Evolutionary conservation across 1,284 basidiomycete species (phyloP), one percentile per base, ranked within the genome.

Genomic region (Cryptococcus deneoformans): DNA sequence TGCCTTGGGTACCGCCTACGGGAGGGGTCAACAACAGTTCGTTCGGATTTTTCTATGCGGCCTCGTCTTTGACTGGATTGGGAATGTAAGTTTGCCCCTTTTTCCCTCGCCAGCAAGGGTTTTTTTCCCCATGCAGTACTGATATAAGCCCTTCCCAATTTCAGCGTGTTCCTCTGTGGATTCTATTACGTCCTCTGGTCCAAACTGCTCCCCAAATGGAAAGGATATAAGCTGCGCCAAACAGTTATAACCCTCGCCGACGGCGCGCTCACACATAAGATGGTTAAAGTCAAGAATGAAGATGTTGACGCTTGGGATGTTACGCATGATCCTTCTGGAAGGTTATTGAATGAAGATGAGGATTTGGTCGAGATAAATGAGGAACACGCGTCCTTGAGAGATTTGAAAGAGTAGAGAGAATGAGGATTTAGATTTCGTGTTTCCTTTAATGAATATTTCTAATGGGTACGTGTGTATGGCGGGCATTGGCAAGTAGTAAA

Each of bases 1-100:
- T 82, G 62, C 82, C 82, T 6, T 83, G 77, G 77, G 66, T 79
- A 12, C 79, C 78, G 2, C 78, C 78, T 35, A 58, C 67, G 12
- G 65, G 66, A 0, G 66, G 67, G 12, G 54, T 66, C 61, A 63
- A 66, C 39, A 58, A 49, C 1, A 65, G 67, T 5, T 68, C 68
- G 40, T 73, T 78, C 37, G 67, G 65, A 39, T 78, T 79, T 62
- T 77, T 73, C 66, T 79, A 79, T 59, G 74, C 70, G 20, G 70
- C 77, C 2, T 60, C 65, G 29, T 71, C 68, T 50, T 58, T 77
- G 36, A 69, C 50, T 11, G 69, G 61, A 14, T 29, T 79, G 0
- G 75, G 67, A 5, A 61, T 78, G 38, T 64, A 56, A 34, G 65
- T 77, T 16, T 8, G 14, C 16, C 24, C 35, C 40, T 29, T 46